phyloP scores from a whole-genome alignment of 805 yeast genomes.

The Danielia oregonensis region DNA sequence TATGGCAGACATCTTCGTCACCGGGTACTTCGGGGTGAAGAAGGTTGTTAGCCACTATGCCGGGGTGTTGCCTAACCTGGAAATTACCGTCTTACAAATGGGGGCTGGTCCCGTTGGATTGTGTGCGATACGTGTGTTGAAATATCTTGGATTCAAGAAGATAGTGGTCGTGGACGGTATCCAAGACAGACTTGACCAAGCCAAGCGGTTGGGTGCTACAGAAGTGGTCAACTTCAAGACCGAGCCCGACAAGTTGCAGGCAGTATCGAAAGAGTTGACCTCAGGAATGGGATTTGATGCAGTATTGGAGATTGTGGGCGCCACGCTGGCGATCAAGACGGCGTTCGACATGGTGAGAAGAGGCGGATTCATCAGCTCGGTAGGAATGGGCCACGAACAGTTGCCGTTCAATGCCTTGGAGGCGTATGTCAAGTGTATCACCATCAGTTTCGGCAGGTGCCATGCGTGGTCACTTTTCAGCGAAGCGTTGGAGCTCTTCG shows the following conservation, averaged over 20 bases:
- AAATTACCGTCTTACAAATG: constrained; percentile 44
- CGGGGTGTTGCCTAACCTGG: constrained; percentile 13
- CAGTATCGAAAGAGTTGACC: constrained; percentile 32
- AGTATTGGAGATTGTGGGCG: constrained; percentile 59
- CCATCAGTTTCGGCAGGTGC: constrained; percentile 60
- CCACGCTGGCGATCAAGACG: constrained; percentile 45
- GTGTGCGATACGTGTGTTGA: constrained; percentile 46
- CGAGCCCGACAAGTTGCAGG: constrained; percentile 25
- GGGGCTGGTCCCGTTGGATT: constrained; percentile 64
- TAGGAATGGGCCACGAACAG: constrained; percentile 59
- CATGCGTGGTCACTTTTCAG: constrained; percentile 55
- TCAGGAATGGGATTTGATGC: constrained; percentile 55
- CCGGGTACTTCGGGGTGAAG: constrained; percentile 57
- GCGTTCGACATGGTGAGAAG: constrained; percentile 54
- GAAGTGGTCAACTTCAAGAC: constrained; percentile 41
- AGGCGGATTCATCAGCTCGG: constrained; percentile 54
- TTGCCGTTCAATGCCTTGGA: constrained; percentile 56
- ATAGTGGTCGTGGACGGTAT: constrained; percentile 49
- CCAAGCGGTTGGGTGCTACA: constrained; percentile 46
- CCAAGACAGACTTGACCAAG: constrained; percentile 43
- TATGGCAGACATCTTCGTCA: constrained; percentile 64
- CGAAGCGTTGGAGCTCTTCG: constrained; percentile 49
- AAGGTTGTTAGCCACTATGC: constrained; percentile 37
- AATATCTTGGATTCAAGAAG: constrained; percentile 40
- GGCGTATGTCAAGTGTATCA: constrained; percentile 53